Evolutionary conservation across 371 early-diverging fungal genomes (phyloP), one percentile per base, ranked within the genome.

Genomic region (Lichtheimia hyalospora): DNA sequence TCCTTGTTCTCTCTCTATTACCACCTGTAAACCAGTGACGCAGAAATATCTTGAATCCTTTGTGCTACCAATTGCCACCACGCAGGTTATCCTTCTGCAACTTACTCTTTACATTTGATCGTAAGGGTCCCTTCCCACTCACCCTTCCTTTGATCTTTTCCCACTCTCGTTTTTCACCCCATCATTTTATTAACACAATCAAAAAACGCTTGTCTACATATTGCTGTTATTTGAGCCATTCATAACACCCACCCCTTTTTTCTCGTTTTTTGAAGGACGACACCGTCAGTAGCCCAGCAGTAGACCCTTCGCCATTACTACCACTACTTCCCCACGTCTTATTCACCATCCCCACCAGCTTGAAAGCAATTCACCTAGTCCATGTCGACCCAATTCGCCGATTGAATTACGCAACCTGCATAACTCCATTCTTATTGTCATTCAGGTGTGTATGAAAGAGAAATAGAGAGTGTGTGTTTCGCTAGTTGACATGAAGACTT

Each of bases 351-450:
- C 51, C 1, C 20, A 51, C 14, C 51, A 46, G 46, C 46, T 18
- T 21, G 46, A 5, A 46, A 20, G 51, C 13, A 15, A 7, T 25
- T 23, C 51, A 51, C 20, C n/a, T 4, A 51, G 51, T 20, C 46
- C 20, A 54, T 42, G 41, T 43, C 39, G 23, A 41, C 25, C 41
- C 43, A 55, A 42, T 55, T 55, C 56, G 56, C 56, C 56, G 56
- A 55, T 55, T 55, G 56, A 55, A 55, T 53, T 44, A 6, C 39
- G 34, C 56, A 55, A 44, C 44, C 56, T 55, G 56, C 56, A 55
- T 55, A 55, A 55, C 56, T 1, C 34, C 34, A 34, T 5, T 27
- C 27, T 7, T 27, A 27, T 27, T 27, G 7, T 27, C 27, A 27
- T 27, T 27, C 27, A 27, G 27, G 27, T 27, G 27, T 27, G 27